Conservation (phyloP, 2,329 filamentous ascomycete species). For the Ophioceras dolichostomum region DNA sequence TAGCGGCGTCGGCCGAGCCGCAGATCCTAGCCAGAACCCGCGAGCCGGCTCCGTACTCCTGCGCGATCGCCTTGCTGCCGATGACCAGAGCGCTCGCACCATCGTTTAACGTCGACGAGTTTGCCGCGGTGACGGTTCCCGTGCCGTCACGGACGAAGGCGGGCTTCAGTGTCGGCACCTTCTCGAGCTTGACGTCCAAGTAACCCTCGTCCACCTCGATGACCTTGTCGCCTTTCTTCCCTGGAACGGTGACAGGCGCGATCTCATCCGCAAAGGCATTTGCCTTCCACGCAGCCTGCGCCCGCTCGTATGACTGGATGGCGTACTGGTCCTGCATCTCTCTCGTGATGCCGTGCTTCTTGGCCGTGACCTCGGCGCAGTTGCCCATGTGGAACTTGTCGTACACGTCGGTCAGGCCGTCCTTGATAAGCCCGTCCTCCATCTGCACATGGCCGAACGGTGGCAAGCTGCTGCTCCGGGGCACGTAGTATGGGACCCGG, state of each 20-base stretch:
- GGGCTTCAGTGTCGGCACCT: constrained; percentile 75
- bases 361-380: constrained; percentile 88
- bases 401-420: constrained; percentile 93
- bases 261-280: constrained; percentile 84
- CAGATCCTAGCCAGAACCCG: constrained; percentile 81
- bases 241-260: constrained; percentile 72
- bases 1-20: constrained; percentile 76
- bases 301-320: constrained; percentile 77
- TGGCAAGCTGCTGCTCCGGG: constrained; percentile 68
- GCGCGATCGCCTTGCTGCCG: constrained; percentile 67
- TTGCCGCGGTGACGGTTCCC: constrained; percentile 88
- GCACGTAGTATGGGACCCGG: constrained; percentile 79
- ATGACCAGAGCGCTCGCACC: constrained; percentile 85
- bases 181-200: constrained; percentile 75
- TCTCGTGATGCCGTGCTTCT: constrained; percentile 68
- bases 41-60: constrained; percentile 64
- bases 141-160: constrained; percentile 79
- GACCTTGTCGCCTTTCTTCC: constrained; percentile 70
- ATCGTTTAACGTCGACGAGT: constrained; percentile 89
- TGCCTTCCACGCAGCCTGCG: constrained; percentile 78
- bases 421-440: constrained; percentile 87
- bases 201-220: constrained; percentile 82
- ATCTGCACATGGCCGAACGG: constrained; percentile 79
- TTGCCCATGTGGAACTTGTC: constrained; percentile 97
- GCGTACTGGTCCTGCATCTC: constrained; percentile 88